Conservation (phyloP, 1,284 basidiomycete species). For the Ceratorhiza oryzae-sativae region DNA sequence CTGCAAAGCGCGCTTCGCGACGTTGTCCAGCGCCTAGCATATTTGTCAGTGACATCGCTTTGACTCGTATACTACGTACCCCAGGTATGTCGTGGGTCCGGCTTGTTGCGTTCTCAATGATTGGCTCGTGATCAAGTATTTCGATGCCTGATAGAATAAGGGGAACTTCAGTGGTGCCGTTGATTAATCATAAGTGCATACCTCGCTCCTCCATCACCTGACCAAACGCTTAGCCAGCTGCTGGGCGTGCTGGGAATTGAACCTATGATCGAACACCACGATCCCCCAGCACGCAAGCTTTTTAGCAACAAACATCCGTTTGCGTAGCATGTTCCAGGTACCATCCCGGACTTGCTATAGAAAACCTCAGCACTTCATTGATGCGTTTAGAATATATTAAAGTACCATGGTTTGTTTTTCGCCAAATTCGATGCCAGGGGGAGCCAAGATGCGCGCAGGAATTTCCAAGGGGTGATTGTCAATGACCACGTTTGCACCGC, state of each 20-base stretch:
- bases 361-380: not conserved
- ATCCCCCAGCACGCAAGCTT: conserved; percentile 64
- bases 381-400: not conserved
- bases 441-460: conserved; percentile 36
- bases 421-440: conserved; percentile 42
- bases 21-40: not conserved
- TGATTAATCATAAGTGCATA: conserved; percentile 50
- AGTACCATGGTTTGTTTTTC: conserved; percentile 19
- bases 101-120: not conserved
- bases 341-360: conserved; percentile 35
- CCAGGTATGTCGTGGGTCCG: not conserved
- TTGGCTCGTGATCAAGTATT: not conserved
- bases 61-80: not conserved
- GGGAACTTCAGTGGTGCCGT: not conserved
- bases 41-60: not conserved
- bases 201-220: conserved; percentile 63
- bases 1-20: not conserved
- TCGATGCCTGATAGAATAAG: not conserved
- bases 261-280: conserved; percentile 68
- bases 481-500: conserved; percentile 38
- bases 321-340: conserved; percentile 62
- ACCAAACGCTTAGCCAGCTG: conserved; percentile 59
- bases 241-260: conserved; percentile 55
- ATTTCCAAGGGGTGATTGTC: conserved; percentile 38
- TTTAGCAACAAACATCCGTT: conserved; percentile 63